phyloP scores from a whole-genome alignment of 2,329 filamentous ascomycete species.

The Cercospora beticola region DNA sequence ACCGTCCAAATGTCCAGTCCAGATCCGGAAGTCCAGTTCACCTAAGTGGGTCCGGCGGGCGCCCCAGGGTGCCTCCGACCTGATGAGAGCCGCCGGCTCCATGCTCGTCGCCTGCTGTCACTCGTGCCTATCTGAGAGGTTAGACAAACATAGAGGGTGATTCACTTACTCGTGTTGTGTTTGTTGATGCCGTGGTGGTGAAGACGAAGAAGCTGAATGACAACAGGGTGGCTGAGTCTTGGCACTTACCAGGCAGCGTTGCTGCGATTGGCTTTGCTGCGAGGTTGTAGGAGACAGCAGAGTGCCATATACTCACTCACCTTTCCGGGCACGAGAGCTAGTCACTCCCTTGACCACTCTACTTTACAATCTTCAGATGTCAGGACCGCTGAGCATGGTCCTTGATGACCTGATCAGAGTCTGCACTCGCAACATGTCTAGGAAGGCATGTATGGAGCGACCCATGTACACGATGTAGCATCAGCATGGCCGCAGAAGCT shows the following conservation, averaged over 20 bases:
- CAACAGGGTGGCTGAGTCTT: not conserved
- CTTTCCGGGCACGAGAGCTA: not conserved
- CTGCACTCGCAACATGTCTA: not conserved
- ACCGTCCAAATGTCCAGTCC: not conserved
- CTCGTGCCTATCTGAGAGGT: slow-evolving; percentile 1
- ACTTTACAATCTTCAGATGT: not conserved
- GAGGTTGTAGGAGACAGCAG: not conserved
- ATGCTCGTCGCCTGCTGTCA: slow-evolving; percentile 8
- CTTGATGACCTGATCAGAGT: not conserved
- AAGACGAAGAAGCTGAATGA: not conserved
- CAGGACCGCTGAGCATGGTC: not conserved
- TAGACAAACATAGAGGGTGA: not conserved
- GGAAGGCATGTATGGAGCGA: not conserved
- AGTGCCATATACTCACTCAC: not conserved
- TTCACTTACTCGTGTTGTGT: not conserved
- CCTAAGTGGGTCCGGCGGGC: not conserved
- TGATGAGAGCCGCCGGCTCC: not conserved
- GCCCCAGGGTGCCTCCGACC: not conserved
- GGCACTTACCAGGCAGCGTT: not conserved
- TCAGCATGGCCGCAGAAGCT: not conserved
- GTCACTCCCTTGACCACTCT: not conserved
- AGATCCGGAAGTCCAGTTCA: not conserved
- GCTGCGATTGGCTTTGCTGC: not conserved
- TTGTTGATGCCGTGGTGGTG: not conserved
- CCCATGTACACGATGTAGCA: not conserved